Percentiles rank a stretch among this genome's conserved stretches.
phyloP scores from a whole-genome alignment of 2,329 filamentous ascomycete genomes.

The Didymella keratinophila region DNA sequence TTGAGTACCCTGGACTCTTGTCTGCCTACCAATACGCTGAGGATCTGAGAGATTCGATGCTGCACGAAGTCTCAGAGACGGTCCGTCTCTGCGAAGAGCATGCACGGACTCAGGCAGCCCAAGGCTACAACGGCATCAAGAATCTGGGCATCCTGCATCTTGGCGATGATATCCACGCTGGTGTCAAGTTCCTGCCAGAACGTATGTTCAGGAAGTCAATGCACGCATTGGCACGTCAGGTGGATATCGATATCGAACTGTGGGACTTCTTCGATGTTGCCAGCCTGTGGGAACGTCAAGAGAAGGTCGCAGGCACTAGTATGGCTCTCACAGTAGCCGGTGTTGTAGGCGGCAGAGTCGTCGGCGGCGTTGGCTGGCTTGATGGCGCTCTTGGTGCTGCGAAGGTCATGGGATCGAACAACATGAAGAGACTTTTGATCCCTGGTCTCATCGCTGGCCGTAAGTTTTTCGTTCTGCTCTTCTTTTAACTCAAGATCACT shows the following conservation, averaged over 20 bases:
- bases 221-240: slow-evolving; percentile 81
- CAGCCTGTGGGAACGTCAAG: slow-evolving; percentile 84
- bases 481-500: not conserved
- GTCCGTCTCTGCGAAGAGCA: slow-evolving; percentile 84
- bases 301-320: slow-evolving; percentile 92
- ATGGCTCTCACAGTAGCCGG: slow-evolving; percentile 93
- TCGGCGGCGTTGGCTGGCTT: slow-evolving; percentile 87
- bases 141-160: slow-evolving; percentile 87
- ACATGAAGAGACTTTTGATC: slow-evolving; percentile 79
- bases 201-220: slow-evolving; percentile 91
- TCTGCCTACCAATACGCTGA: slow-evolving; percentile 91
- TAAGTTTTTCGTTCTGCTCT: slow-evolving; percentile 59
- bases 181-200: slow-evolving; percentile 87
- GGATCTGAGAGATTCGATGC: slow-evolving; percentile 89
- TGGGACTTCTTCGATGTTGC: slow-evolving; percentile 93
- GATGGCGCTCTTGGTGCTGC: slow-evolving; percentile 84
- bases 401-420: slow-evolving; percentile 82
- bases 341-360: slow-evolving; percentile 79
- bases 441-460: slow-evolving; percentile 81
- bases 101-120: slow-evolving; percentile 78
- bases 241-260: slow-evolving; percentile 86
- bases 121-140: slow-evolving; percentile 86
- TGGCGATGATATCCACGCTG: slow-evolving; percentile 79
- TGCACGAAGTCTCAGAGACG: slow-evolving; percentile 82
- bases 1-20: slow-evolving; percentile 86